Base-by-base conservation (phyloP, 148 eudicot genomes). In the Pouteria glomerata region DNA sequence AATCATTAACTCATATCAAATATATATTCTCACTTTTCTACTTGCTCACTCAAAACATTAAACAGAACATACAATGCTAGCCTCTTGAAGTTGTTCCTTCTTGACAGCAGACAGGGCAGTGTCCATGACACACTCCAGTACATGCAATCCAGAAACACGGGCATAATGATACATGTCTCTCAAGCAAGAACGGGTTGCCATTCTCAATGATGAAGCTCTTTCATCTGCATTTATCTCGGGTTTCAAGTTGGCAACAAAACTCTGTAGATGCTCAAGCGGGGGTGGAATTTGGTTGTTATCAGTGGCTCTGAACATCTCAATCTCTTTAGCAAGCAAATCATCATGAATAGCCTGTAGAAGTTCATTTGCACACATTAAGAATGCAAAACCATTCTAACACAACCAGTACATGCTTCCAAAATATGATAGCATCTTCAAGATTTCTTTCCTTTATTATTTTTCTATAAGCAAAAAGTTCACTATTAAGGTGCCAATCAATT, bases 131-230 rank as follows among this genome's bases (percentile, higher is more conserved):
- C 91, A 89, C 76, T 91, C 97, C 63, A 95, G 76, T 65, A 82
- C 79, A 82, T 95, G 97, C 84, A 88, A 80, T 47, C 98, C 98
- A 74, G 88, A 80, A 68, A 89, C 89, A 78, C 98, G 98, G 56
- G 93, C 90, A 83, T 85, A 86, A 78, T 95, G 98, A 77, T 84
- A 95, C 87, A 95, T 80, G 60, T 89, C 96, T 74, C 88, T 84
- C 87, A 82, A 80, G 87, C 98, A 91, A 70, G 81, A 73, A 62
- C 82, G 70, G 16, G 85, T 62, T 42, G 78, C 85, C 81, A 57
- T 62, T 69, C 69, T 81, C 62, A 70, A 73, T 48, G 86, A 78
- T 71, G 59, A 73, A 45, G 75, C 76, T 75, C 73, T 73, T 37
- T 78, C 87, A 56, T 80, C 69, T 45, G 72, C 37, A 31, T 66